These are phyloP conservation scores for Plantago ovata DNA, from an alignment of 257 asterid genomes.

Conservation along the genomic window DNA sequence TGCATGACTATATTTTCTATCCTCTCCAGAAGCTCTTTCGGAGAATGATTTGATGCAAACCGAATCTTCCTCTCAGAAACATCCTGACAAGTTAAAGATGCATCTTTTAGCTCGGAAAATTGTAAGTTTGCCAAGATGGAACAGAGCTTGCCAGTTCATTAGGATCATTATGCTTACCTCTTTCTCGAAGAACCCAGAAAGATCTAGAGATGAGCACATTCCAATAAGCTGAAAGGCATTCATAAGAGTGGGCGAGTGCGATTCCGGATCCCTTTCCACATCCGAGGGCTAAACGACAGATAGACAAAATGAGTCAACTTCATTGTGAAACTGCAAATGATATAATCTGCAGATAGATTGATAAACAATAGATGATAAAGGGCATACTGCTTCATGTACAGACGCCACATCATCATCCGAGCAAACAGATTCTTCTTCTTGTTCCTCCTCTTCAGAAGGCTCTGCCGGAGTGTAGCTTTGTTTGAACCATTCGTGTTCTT, in stretches of 20 bases:
- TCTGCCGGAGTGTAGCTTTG: conserved; percentile 60
- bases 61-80: conserved; percentile 89
- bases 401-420: conserved; percentile 49
- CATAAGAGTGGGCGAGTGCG: conserved; percentile 50
- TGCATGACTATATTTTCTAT: conserved; percentile 53
- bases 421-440: conserved; percentile 40
- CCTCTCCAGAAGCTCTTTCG: conserved; percentile 72
- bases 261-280: conserved; percentile 50
- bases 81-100: conserved; percentile 46
- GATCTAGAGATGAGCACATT: conserved; percentile 90
- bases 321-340: neutral
- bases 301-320: neutral
- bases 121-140: neutral
- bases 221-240: conserved; percentile 93
- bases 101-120: neutral
- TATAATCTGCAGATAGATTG: conserved; percentile 11
- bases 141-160: neutral
- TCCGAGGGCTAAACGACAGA: conserved; percentile 35
- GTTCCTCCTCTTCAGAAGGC: conserved; percentile 56
- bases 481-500: conserved; percentile 77
- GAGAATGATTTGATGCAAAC: conserved; percentile 73
- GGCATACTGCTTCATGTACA: conserved; percentile 43
- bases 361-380: neutral
- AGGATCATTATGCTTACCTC: conserved; percentile 43
- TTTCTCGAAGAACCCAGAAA: conserved; percentile 89